These are phyloP conservation scores for Cercospora sp. DNA, from an alignment of 2,329 filamentous ascomycete genomes.

Conservation along the genomic window DNA sequence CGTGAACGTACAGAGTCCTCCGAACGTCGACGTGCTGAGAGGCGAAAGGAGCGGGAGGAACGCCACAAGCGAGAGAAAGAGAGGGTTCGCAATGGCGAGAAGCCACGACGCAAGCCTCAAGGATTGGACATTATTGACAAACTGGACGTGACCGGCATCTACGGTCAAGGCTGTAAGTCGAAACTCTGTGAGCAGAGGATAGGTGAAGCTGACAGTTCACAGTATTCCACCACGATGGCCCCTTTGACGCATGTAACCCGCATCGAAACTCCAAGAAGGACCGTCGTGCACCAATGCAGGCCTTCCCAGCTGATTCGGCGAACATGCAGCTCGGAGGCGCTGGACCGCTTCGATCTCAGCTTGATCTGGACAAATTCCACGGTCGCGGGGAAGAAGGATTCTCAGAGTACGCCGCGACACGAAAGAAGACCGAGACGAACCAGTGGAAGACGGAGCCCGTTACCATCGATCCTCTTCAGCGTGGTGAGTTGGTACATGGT, in stretches of 20 bases:
- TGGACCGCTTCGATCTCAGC: constrained; percentile 76
- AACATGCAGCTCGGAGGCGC: constrained; percentile 91
- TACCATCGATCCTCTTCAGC: constrained; percentile 66
- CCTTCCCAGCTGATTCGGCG: constrained; percentile 86
- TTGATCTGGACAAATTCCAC: constrained; percentile 86
- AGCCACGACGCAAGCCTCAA: constrained; percentile 43
- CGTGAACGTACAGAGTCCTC: constrained; percentile 44
- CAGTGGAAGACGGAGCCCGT: constrained; percentile 35
- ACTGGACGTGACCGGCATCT: constrained; percentile 92
- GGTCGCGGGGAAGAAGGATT: constrained; percentile 85
- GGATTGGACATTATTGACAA: constrained; percentile 91
- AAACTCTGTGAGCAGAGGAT: background rate
- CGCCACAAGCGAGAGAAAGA: constrained; percentile 50
- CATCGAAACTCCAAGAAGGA: constrained; percentile 85
- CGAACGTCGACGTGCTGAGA: constrained; percentile 52
- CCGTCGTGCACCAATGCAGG: constrained; percentile 87
- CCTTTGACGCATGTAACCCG: constrained; percentile 94
- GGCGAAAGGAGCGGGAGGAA: constrained; percentile 54
- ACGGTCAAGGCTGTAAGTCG: constrained; percentile 80
- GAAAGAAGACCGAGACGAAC: constrained; percentile 39
- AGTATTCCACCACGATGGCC: constrained; percentile 98
- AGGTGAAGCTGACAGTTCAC: constrained; percentile 20
- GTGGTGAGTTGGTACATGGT: constrained; percentile 75
- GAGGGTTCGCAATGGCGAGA: constrained; percentile 43
- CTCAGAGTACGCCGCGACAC: constrained; percentile 67